Conservation (phyloP, 2,329 filamentous ascomycete genomes). For the Sclerotinia nivalis region DNA sequence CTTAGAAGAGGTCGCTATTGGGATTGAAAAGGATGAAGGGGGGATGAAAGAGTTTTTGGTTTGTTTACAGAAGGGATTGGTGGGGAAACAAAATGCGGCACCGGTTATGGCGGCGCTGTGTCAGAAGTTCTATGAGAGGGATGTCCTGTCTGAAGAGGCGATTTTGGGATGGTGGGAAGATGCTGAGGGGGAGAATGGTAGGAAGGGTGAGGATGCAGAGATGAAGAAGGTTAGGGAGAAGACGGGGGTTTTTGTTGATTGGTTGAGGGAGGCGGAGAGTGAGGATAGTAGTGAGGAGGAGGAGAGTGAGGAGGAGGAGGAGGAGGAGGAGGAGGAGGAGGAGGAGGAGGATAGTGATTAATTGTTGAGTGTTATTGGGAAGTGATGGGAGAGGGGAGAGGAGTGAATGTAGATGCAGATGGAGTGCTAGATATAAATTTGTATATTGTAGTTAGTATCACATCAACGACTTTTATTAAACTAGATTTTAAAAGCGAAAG, state of each 20-base stretch:
- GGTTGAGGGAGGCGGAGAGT: slow-evolving; percentile 75
- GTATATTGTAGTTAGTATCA: too few relatives aligned
- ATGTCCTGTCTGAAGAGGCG: slow-evolving; percentile 85
- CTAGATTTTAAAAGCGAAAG: too few relatives aligned
- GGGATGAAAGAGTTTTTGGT: slow-evolving; percentile 87
- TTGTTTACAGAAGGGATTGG: slow-evolving; percentile 77
- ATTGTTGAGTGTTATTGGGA: too few relatives aligned
- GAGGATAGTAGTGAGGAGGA: slow-evolving; percentile 66
- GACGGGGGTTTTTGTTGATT: slow-evolving; percentile 78
- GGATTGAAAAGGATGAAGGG: slow-evolving; percentile 61
- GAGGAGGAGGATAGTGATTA: slow-evolving; percentile 10
- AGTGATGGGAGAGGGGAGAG: background rate
- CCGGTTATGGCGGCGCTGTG: slow-evolving; percentile 72
- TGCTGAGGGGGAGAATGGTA: background rate
- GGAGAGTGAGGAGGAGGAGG: slow-evolving; percentile 45
- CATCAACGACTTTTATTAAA: too few relatives aligned
- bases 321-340: background rate
- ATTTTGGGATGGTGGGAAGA: slow-evolving; percentile 81
- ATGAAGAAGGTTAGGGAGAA: slow-evolving; percentile 44
- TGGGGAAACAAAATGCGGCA: slow-evolving; percentile 63
- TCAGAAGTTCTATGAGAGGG: slow-evolving; percentile 81
- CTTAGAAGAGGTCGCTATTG: slow-evolving; percentile 60
- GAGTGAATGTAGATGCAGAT: background rate
- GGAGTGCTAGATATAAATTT: too few relatives aligned
- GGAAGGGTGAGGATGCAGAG: background rate